Conservation (phyloP, 495 filamentous ascomycete genomes). For the Tuber borchii region DNA sequence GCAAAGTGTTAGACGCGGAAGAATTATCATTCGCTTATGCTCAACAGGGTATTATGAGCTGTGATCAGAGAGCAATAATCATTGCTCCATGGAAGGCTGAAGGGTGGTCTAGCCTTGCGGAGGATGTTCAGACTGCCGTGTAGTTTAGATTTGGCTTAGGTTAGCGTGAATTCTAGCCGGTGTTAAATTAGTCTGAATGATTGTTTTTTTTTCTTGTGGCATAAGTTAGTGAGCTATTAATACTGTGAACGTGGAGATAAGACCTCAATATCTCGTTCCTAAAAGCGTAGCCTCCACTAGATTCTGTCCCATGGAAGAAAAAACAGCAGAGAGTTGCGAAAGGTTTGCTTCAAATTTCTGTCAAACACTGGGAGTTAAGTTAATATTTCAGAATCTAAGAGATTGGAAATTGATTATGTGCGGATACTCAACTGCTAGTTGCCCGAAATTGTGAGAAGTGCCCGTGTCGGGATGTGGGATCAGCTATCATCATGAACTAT, state of each 20-base stretch:
- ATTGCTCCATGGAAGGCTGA: constrained; percentile 67
- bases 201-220: not conserved
- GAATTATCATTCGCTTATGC: constrained; percentile 71
- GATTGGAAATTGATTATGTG: not conserved
- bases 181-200: not conserved
- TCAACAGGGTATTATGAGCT: constrained; percentile 61
- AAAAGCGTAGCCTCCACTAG: not conserved
- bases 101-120: constrained; percentile 56
- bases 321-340: not conserved
- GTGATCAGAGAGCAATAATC: constrained; percentile 71
- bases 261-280: not conserved
- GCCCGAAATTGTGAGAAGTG: not conserved
- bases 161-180: not conserved
- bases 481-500: not conserved
- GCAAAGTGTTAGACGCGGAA: constrained; percentile 58
- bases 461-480: not conserved
- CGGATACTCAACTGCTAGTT: not conserved
- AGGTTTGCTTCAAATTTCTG: not conserved
- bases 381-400: not conserved
- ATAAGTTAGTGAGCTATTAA: no score
- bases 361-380: not conserved
- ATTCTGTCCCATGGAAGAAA: not conserved
- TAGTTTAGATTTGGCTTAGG: constrained; percentile 5
- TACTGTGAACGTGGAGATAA: not conserved
- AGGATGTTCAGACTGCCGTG: constrained; percentile 23